Percentiles rank a stretch among this genome's conserved stretches.
Conservation (phyloP, 2,329 filamentous ascomycete species). For the Pseudofabraea citricarpa region DNA sequence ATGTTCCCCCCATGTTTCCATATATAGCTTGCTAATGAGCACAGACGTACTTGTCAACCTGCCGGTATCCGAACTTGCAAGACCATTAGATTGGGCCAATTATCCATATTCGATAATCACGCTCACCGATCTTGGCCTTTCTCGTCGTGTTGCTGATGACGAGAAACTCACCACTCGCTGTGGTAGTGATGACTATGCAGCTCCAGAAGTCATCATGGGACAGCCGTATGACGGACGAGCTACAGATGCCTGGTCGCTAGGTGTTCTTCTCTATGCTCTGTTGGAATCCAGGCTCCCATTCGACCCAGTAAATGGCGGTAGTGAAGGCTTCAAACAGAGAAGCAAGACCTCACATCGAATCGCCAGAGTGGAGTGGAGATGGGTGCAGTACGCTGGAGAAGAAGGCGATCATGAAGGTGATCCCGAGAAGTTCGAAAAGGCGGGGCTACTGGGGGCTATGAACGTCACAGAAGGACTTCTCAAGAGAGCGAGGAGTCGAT, state of each 20-base stretch:
- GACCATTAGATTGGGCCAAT: conserved; percentile 61
- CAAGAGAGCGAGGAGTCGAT: conserved; percentile 75
- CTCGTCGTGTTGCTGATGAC: conserved; percentile 76
- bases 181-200: conserved; percentile 94
- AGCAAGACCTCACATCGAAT: conserved; percentile 91
- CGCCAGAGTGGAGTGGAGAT: conserved; percentile 90
- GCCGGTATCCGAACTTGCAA: conserved; percentile 60
- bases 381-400: conserved; percentile 78
- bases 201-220: conserved; percentile 92
- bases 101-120: conserved; percentile 83
- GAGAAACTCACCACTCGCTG: conserved; percentile 91
- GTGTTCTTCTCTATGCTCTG: conserved; percentile 87
- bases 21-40: conserved; percentile 7
- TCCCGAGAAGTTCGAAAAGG: conserved; percentile 53
- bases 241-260: conserved; percentile 92
- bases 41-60: conserved; percentile 89
- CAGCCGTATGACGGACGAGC: conserved; percentile 89
- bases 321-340: conserved; percentile 69
- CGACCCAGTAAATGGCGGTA: conserved; percentile 78
- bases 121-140: conserved; percentile 86
- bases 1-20: conserved; percentile 35
- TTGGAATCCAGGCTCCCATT: conserved; percentile 93
- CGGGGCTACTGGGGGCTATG: conserved; percentile 69
- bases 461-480: conserved; percentile 79
- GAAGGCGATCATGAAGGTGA: conserved; percentile 81